Base-by-base conservation (phyloP, 2,329 filamentous ascomycete genomes). In the Xylaria sp. region DNA sequence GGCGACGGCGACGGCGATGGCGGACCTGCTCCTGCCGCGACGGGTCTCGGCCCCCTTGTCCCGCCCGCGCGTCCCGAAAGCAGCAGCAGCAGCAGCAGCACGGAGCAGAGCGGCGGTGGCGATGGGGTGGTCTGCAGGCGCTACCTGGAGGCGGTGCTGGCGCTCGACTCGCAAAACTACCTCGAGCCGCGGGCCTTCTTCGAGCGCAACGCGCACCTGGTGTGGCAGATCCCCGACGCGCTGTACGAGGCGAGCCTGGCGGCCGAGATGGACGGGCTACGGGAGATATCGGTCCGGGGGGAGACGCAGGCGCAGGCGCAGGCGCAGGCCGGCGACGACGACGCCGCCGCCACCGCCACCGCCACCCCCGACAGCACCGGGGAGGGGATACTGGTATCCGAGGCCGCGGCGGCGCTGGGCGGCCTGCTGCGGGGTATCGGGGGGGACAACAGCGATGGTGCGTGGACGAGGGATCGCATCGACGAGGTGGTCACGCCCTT, bases 211-310 rank as follows among this genome's bases (percentile, higher is more conserved):
- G 50, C 42, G 24, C 64, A 63, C 50, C 59, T 68, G n/a, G 29
- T 69, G 20, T 69, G 67, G 67, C 38, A 56, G 19, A 54, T 67
- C 7, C 65, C 63, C 5, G 41, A 51, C 1, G 11, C 43, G 1
- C 11, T 54, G 20, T 57, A 65, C 54, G 41, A 7, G 17, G 21
- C 46, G 13, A 52, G 44, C 9, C 17, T 66, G 18, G 19, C 37
- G 16, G 43, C 58, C 4, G 42, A 56, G 16, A 21, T 41, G 18
- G 16, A 8, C 3, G 3, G 42, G 5, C 34, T 57, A 1, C 16
- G 29, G 9, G 48, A 46, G 2, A 45, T 66, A 2, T 48, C 47
- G 19, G 26, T 54, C 41, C n/a, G n/a, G n/a, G n/a, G n/a, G n/a
- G n/a, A n/a, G n/a, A n/a, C n/a, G n/a, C n/a, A n/a, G n/a, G 40